A percentile compares a stretch with the other conserved stretches of the same genome.
phyloP scores from a whole-genome alignment of 2,329 filamentous ascomycete species.

The Aplosporella prunicola region DNA sequence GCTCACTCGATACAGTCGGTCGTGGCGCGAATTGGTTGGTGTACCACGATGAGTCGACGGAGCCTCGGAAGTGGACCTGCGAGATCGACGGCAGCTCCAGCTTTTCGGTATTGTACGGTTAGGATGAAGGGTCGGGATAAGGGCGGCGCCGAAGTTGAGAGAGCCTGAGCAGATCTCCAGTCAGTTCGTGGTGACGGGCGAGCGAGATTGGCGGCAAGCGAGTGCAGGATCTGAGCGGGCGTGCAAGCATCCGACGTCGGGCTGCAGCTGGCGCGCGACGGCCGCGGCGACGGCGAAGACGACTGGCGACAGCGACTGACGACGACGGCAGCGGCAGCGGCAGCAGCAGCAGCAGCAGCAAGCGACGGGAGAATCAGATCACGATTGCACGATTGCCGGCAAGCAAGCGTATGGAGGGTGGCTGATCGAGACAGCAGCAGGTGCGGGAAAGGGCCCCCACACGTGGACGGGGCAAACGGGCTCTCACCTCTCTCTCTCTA shows the following conservation, averaged over 20 bases:
- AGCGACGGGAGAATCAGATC: no score
- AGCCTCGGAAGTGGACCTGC: slow-evolving; percentile 71
- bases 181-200: slow-evolving; percentile 15
- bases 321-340: slow-evolving; percentile 15
- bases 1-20: slow-evolving; percentile 60
- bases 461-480: no score
- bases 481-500: no score
- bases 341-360: neutral
- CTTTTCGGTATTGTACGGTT: slow-evolving; percentile 60
- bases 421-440: no score
- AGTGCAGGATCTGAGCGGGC: slow-evolving; percentile 9
- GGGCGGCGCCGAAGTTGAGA: neutral
- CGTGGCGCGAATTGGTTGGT: slow-evolving; percentile 57
- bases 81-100: slow-evolving; percentile 88
- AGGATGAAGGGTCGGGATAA: neutral
- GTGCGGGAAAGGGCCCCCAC: no score
- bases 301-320: slow-evolving; percentile 6
- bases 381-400: no score
- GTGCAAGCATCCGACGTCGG: slow-evolving; percentile 8
- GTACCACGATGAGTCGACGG: slow-evolving; percentile 60
- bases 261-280: neutral
- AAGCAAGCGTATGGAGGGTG: no score
- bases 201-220: slow-evolving; percentile 12
- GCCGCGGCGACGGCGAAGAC: slow-evolving; percentile 14
- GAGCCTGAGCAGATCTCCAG: slow-evolving; percentile 4